Evolutionary conservation across 768 basidiomycete genomes (phyloP).

Genomic region (Agaricus blazei): DNA sequence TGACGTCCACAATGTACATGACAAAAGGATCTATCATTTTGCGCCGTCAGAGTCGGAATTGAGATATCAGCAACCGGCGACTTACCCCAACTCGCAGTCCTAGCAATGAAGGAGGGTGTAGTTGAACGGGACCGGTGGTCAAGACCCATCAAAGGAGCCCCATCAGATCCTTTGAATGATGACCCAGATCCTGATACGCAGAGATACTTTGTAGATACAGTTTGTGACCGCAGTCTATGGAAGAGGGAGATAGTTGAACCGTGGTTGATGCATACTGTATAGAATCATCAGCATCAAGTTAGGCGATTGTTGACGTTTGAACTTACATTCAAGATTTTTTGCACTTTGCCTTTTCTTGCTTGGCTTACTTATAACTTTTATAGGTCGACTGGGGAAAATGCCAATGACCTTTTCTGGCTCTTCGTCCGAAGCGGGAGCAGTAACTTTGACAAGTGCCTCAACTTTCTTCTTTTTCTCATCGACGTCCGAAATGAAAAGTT

Average conservation of each 20-base stretch:
- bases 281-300: constrained; percentile 12
- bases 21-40: constrained; percentile 73
- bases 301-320: constrained; percentile 11
- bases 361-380: constrained; percentile 98
- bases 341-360: constrained; percentile 95
- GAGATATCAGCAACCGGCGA: constrained; percentile 13
- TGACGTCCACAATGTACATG: constrained; percentile 96
- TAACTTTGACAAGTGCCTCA: constrained; percentile 87
- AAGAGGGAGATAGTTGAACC: constrained; percentile 94
- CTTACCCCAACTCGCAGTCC: constrained; percentile 87
- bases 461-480: constrained; percentile 96
- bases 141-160: constrained; percentile 77
- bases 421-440: constrained; percentile 73
- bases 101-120: constrained; percentile 83
- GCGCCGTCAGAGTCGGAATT: constrained; percentile 7
- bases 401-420: constrained; percentile 83
- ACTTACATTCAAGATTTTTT: constrained; percentile 88
- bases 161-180: constrained; percentile 92
- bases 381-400: constrained; percentile 87
- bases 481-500: constrained; percentile 91
- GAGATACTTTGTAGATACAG: constrained; percentile 92
- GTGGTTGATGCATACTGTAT: constrained; percentile 87
- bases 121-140: constrained; percentile 65
- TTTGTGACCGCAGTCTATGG: constrained; percentile 93
- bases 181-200: constrained; percentile 92